These are phyloP conservation scores for Coemansia sp. DNA, from an alignment of 192 early-diverging fungal species.

Conservation along the genomic window DNA sequence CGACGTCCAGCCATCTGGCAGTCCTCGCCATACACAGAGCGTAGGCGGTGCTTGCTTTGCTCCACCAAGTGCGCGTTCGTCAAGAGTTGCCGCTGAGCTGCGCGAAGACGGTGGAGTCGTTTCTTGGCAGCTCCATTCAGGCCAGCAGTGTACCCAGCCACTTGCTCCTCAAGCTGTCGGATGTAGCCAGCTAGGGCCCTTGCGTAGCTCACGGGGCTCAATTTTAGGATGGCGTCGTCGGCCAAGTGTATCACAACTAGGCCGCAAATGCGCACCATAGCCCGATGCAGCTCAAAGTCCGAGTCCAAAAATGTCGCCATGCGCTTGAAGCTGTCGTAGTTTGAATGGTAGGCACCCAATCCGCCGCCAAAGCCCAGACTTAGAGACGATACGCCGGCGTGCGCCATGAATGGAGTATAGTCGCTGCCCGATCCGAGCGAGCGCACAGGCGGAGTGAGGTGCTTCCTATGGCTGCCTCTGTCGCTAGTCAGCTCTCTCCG, in stretches of 20 bases:
- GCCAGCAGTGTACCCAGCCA: slow-evolving; percentile 2
- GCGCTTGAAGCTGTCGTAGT: slow-evolving; percentile 67
- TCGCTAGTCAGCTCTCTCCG: not conserved
- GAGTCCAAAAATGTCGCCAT: slow-evolving; percentile 64
- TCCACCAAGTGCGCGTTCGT: slow-evolving; percentile 32
- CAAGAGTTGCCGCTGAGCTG: slow-evolving; percentile 38
- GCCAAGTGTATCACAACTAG: slow-evolving; percentile 55
- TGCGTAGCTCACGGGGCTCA: slow-evolving; percentile 56
- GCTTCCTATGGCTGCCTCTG: no score
- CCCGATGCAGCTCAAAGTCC: slow-evolving; percentile 58
- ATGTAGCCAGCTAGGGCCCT: slow-evolving; percentile 51
- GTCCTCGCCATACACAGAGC: slow-evolving; percentile 41
- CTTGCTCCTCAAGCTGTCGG: slow-evolving; percentile 29
- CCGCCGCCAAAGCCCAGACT: slow-evolving; percentile 58
- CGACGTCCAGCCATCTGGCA: slow-evolving; percentile 52
- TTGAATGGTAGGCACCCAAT: slow-evolving; percentile 66
- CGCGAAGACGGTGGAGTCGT: slow-evolving; percentile 23
- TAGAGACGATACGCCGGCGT: slow-evolving; percentile 64
- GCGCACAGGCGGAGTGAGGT: slow-evolving; percentile 13
- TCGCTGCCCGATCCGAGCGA: slow-evolving; percentile 61
- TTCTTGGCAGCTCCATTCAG: slow-evolving; percentile 3
- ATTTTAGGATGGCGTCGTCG: slow-evolving; percentile 48
- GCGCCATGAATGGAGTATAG: slow-evolving; percentile 63
- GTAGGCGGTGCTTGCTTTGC: slow-evolving; percentile 31
- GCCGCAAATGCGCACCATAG: slow-evolving; percentile 56